These are phyloP conservation scores for Luffa aegyptiaca DNA, from an alignment of 306 rosid species.

Conservation along the genomic window DNA sequence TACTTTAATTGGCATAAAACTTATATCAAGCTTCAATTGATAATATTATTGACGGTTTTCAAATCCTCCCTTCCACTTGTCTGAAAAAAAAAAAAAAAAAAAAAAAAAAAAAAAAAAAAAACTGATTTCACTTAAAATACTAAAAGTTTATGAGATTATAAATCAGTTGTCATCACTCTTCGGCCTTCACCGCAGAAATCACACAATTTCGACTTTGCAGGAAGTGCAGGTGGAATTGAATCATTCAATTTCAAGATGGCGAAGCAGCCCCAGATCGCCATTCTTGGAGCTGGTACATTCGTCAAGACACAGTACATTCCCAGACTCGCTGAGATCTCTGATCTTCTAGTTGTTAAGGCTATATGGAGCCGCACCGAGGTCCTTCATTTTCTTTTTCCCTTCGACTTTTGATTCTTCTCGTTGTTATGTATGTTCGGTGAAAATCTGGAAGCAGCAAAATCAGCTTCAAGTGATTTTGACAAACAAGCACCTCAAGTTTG, in stretches of 20 bases:
- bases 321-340: conserved; percentile 65
- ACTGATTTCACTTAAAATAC: too few species aligned
- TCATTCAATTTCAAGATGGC: conserved; percentile 27
- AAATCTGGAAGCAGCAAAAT: neutral
- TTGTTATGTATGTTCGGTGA: neutral
- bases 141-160: neutral
- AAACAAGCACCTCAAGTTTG: neutral
- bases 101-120: too few species aligned
- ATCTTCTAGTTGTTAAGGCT: conserved; percentile 53
- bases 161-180: neutral
- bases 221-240: neutral
- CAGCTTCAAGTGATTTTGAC: neutral
- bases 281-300: conserved; percentile 81
- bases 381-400: neutral
- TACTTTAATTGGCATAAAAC: too few species aligned
- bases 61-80: too few species aligned
- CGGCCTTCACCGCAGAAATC: neutral
- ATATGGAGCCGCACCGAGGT: conserved; percentile 94
- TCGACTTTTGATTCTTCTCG: neutral
- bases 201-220: neutral
- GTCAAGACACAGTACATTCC: conserved; percentile 81
- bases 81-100: too few species aligned
- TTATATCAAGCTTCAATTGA: too few species aligned
- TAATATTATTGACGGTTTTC: too few species aligned
- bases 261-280: conserved; percentile 49